These are phyloP conservation scores for Obba rivulosa DNA, from an alignment of 768 basidiomycete genomes.

Conservation along the genomic window DNA sequence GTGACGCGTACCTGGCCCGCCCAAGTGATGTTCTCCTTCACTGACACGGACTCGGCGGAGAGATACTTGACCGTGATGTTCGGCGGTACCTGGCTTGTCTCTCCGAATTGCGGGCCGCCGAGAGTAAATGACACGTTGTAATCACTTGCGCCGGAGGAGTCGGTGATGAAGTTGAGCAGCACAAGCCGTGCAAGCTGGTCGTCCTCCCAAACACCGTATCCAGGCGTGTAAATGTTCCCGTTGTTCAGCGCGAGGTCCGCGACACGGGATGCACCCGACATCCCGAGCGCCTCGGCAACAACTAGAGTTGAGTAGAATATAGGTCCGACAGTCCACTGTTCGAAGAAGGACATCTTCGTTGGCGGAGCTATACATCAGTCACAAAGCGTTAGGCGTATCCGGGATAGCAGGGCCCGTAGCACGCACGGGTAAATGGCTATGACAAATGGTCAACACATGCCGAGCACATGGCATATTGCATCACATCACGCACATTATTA, in stretches of 20 bases:
- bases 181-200: conserved; percentile 57
- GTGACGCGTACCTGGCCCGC: conserved; percentile 54
- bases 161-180: conserved; percentile 70
- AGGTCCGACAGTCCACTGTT: conserved; percentile 70
- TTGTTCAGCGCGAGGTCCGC: conserved; percentile 56
- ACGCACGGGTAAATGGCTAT: conserved; percentile 36
- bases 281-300: conserved; percentile 67
- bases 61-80: conserved; percentile 59
- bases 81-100: conserved; percentile 34
- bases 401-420: background rate
- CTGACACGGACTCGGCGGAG: conserved; percentile 46
- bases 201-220: conserved; percentile 70
- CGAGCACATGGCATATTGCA: conserved; percentile 22
- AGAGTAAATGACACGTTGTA: conserved; percentile 48
- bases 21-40: conserved; percentile 69
- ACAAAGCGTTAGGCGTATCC: background rate
- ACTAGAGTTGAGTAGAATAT: conserved; percentile 71
- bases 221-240: conserved; percentile 51
- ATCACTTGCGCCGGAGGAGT: conserved; percentile 48
- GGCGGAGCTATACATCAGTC: conserved; percentile 36
- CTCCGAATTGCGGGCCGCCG: conserved; percentile 37
- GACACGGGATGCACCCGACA: conserved; percentile 56
- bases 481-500: conserved; percentile 49
- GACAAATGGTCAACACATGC: conserved; percentile 11
- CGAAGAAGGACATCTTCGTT: conserved; percentile 47